Base-by-base conservation (phyloP, 2,329 filamentous ascomycete genomes). In the Albophoma yamanashiensis region DNA sequence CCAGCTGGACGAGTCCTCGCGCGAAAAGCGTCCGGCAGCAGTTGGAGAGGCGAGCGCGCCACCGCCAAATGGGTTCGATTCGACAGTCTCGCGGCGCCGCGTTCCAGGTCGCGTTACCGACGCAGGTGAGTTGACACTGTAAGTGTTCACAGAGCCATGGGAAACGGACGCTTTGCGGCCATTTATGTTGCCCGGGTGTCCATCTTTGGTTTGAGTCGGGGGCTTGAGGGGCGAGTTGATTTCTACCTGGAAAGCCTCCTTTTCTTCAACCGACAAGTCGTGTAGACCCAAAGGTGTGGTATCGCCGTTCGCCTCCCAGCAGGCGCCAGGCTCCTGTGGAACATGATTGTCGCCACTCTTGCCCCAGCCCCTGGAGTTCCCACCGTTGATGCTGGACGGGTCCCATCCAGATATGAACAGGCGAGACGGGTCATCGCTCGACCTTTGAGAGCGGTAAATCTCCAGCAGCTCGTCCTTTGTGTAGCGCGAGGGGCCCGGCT, bases 221-320 rank as follows among this genome's bases (percentile, higher is more conserved):
- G 90, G 89, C 75, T 97, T 97, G 66, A 97, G 79, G 40, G 92
- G 89, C 42, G 94, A 97, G 73, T 97, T 99, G 70, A 99, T 92
- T 64, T 95, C 94, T 57, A 83, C 84, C 57, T 85, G 76, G 74
- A 97, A 97, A 64, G 89, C 78, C 73, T 82, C 81, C 69, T 79
- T 84, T 74, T 88, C 86, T 62, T 85, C 81, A 6, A 74, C 64
- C 1, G 82, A 79, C 84, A 96, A 85, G 52, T 89, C 86, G 63
- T 84, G 80, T 64, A 96, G 73, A 38, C 85, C 86, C 64, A 97
- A 78, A 8, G 92, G 91, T 64, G 84, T 82, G 53, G 85, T 80
- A 58, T 82, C 81, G 31, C 89, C 91, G 62, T 82, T 81, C 61
- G 82, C 76, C 69, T 96, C 90, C 94, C 93, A 99, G 73, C 92